These are phyloP conservation scores for Serpula lacrymans DNA, from an alignment of 768 basidiomycete species.

Conservation along the genomic window DNA sequence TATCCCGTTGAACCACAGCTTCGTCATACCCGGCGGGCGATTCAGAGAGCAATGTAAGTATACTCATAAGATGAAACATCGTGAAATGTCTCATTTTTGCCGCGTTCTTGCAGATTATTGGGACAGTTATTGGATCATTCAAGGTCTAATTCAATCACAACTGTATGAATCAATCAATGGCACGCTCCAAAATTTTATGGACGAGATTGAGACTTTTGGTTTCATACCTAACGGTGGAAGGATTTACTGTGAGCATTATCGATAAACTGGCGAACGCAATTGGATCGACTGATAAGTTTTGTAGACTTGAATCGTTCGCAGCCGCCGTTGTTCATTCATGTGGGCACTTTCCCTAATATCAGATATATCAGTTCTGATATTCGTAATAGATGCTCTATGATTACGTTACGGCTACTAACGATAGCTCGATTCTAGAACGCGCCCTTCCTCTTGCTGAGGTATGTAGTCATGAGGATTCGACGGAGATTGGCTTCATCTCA, in stretches of 20 bases:
- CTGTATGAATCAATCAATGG: constrained; percentile 69
- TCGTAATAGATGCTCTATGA: constrained; percentile 73
- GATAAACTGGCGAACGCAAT: not conserved
- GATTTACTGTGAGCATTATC: constrained; percentile 66
- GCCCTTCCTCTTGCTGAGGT: constrained; percentile 87
- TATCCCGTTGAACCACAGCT: constrained; percentile 88
- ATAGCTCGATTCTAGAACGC: constrained; percentile 69
- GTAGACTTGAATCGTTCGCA: constrained; percentile 87
- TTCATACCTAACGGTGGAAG: constrained; percentile 95
- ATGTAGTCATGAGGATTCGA: too few species aligned
- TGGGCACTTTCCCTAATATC: constrained; percentile 23
- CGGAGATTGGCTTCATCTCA: not conserved
- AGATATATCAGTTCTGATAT: not conserved
- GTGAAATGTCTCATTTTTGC: constrained; percentile 28
- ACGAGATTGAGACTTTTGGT: constrained; percentile 77
- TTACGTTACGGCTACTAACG: constrained; percentile 72
- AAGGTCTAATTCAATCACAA: constrained; percentile 81
- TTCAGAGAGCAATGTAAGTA: constrained; percentile 88
- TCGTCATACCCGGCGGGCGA: constrained; percentile 84
- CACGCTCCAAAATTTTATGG: constrained; percentile 93
- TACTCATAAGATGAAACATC: too few species aligned
- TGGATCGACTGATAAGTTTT: not conserved
- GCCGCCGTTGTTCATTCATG: constrained; percentile 84
- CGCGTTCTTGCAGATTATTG: constrained; percentile 42
- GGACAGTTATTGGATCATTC: constrained; percentile 84